Evolutionary conservation across 2,329 filamentous ascomycete species (phyloP), one percentile per base, ranked within the genome.

Genomic region (Coniochaeta pulveracea): DNA sequence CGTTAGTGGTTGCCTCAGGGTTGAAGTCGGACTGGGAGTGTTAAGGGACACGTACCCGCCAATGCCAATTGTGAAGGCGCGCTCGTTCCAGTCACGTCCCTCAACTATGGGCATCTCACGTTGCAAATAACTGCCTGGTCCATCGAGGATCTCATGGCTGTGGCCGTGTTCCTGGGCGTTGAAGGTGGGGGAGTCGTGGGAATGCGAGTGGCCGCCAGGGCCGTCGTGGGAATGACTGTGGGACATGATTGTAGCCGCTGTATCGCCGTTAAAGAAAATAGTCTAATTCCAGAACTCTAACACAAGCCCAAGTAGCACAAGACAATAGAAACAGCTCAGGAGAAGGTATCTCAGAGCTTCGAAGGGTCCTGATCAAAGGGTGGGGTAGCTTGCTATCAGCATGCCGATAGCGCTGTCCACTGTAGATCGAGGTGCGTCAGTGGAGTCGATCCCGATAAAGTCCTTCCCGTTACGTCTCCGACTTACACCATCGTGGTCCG

Each of bases 31-130:
- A 15, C 25, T 15, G 16, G 25, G 25, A 27, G 7, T 27, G 31
- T 8, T 8, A n/a, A 29, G 8, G 21, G 6, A 14, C 12, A 58
- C 74, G 46, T 68, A 93, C 86, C 91, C 91, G 61, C 91, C 91
- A 60, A 96, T 96, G n/a, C 91, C 91, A 49, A 98, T 72, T 4
- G 91, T 96, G 51, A 95, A 98, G 10, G 88, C 88, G 37, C 91
- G 72, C 43, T 93, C 84, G 18, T 70, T 70, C 84, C 88, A 98
- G 52, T 88, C 71, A 35, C 89, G 72, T 9, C 86, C 86, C 45
- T 94, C 83, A 42, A 86, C 74, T 36, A 96, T 82, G 40, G 89
- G 91, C 84, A 93, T 88, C 62, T 96, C 91, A 11, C 91, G 79
- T 33, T 80, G 80, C 19, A 91, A 59, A 54, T 82, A 96, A 51